A percentile compares a stretch with the other conserved stretches of the same genome.
phyloP scores from a whole-genome alignment of 768 basidiomycete genomes.

The Omphalotus guepiniiformis region DNA sequence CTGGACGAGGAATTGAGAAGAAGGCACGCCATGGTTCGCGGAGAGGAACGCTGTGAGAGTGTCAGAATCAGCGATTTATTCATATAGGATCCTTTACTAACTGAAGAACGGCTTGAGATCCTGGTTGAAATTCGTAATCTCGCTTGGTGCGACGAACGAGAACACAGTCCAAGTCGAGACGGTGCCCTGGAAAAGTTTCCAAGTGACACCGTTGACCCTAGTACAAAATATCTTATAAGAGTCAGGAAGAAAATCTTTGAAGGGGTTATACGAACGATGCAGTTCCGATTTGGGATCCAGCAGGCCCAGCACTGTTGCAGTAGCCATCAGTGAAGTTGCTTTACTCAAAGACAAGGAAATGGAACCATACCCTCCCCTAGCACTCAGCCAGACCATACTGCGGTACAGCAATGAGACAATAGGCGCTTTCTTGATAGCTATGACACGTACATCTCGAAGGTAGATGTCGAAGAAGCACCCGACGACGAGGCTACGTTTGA shows the following conservation, averaged over 20 bases:
- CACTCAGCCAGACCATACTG: conserved; percentile 33
- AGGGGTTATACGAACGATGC: conserved; percentile 19
- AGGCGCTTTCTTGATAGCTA: background rate
- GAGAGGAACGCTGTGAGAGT: conserved; percentile 24
- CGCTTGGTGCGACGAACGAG: conserved; percentile 30
- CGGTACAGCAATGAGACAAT: background rate
- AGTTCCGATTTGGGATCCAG: conserved; percentile 27
- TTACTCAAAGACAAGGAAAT: background rate
- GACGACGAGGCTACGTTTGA: conserved; percentile 21
- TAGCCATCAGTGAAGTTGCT: background rate
- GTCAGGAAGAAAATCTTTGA: background rate
- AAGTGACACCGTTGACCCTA: conserved; percentile 24
- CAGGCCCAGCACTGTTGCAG: conserved; percentile 24
- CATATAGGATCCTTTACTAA: conserved; percentile 5
- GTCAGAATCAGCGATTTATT: background rate
- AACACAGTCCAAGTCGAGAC: conserved; percentile 30
- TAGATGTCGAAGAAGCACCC: conserved; percentile 26
- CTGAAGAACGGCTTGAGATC: conserved; percentile 32
- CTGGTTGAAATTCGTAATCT: conserved; percentile 30
- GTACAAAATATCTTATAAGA: background rate
- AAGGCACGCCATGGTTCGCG: conserved; percentile 26
- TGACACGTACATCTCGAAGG: conserved; percentile 26
- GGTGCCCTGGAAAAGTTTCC: conserved; percentile 29
- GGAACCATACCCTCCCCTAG: conserved; percentile 25
- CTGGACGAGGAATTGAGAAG: conserved; percentile 29